phyloP scores from a whole-genome alignment of 2,329 filamentous ascomycete species.

The Paracorniculantispora psalliotae region DNA sequence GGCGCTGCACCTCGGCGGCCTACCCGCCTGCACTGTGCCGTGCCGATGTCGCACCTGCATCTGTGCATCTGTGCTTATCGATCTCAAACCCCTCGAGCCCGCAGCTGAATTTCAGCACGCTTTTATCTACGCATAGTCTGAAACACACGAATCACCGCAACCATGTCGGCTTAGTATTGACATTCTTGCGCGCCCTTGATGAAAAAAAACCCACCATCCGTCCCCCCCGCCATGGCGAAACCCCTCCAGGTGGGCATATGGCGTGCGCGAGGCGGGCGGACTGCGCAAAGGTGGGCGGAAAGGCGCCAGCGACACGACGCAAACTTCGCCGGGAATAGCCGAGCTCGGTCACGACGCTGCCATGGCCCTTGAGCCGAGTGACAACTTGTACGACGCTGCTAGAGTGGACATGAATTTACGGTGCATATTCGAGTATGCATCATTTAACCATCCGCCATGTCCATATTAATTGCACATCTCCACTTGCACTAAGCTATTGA shows the following conservation, averaged over 20 bases:
- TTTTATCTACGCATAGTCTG: too few species aligned
- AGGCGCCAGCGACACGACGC: constrained; percentile 11
- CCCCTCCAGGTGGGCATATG: too few species aligned
- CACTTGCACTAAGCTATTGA: too few species aligned
- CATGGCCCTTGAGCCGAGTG: neutral
- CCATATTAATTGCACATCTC: neutral
- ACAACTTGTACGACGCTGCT: neutral
- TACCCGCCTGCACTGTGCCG: neutral
- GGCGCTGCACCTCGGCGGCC: neutral
- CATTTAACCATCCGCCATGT: neutral
- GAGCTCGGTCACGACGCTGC: neutral
- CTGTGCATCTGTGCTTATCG: neutral
- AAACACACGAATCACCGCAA: too few species aligned
- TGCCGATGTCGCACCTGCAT: neutral
- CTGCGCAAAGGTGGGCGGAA: neutral
- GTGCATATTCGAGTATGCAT: neutral
- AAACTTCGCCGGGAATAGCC: constrained; percentile 9
- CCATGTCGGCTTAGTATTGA: too few species aligned
- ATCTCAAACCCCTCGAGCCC: neutral
- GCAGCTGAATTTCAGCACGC: too few species aligned
- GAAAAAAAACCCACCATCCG: too few species aligned
- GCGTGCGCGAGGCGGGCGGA: too few species aligned
- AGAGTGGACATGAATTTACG: neutral
- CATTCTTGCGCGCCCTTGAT: too few species aligned
- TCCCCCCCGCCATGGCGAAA: neutral